Base-by-base conservation (phyloP, 2,329 filamentous ascomycete species). In the Cadophora sp. region DNA sequence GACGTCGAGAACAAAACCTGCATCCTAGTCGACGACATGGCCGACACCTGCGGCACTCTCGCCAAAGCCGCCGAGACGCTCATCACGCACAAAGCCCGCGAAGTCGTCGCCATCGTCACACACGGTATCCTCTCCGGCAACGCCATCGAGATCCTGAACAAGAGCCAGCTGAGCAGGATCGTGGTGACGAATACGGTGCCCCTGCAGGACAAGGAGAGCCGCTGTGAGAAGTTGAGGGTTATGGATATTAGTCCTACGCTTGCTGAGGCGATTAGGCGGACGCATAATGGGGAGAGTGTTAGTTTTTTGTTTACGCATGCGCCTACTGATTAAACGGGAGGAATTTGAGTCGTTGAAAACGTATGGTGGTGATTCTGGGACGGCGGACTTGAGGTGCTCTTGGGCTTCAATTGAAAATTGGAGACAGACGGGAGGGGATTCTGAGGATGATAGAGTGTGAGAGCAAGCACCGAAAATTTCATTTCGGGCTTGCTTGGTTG, bases 21-120 rank as follows among this genome's bases (percentile, higher is more conserved):
- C 69, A 97, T 48, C n/a, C 43, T 99, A 60, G 95, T 99, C 59
- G 95, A 98, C 79, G 95, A 98, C 79, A 97, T 98, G 93, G 94
- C 94, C 37, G 95, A 98, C 79, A 97, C 95, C 4, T 97, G 94
- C 79, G 94, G 94, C 73, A 97, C 93, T 1, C 84, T 92, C 14
- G 88, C 86, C 79, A 98, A 98, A 83, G 96, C 94, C 2, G 96
- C 95, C 19, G 90, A 93, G 67, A 95, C 94, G 0, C 88, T 98
- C 63, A 92, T 95, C 79, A 87, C 93, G 75, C 91, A 97, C 77
- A 93, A 93, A 37, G 95, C 96, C 1, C 89, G 89, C 73, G 89
- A 97, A 77, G 94, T 97, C 46, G 93, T 97, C 71, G 96, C 96
- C 27, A 97, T 98, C 73, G 96, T 98, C 68, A 97, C 95, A 0